Percentiles rank a stretch among this genome's conserved stretches.
phyloP scores from a whole-genome alignment of 2,329 filamentous ascomycete species.

The Scedosporium boydii region DNA sequence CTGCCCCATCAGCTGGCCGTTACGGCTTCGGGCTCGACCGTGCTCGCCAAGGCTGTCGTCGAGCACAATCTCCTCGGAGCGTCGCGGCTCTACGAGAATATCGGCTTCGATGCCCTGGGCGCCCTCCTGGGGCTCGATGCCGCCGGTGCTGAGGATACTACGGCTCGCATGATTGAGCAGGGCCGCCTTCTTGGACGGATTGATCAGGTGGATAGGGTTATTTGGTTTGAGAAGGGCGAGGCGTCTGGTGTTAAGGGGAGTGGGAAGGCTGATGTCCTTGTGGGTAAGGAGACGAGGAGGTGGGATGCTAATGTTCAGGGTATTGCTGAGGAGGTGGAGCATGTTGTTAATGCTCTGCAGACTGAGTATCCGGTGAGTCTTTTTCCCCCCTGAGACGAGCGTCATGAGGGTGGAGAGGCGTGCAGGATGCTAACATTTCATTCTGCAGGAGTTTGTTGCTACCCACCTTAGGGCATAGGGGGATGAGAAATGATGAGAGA shows the following conservation, averaged over 20 bases:
- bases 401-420: too few species aligned
- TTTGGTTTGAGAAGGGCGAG: conserved; percentile 75
- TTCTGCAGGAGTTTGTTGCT: background rate
- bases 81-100: conserved; percentile 71
- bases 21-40: conserved; percentile 84
- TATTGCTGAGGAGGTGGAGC: conserved; percentile 82
- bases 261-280: conserved; percentile 51
- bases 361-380: conserved; percentile 60
- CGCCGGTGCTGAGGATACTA: conserved; percentile 81
- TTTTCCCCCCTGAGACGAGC: conserved; percentile 8
- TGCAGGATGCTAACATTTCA: background rate
- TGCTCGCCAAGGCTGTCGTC: conserved; percentile 84
- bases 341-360: conserved; percentile 71
- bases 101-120: conserved; percentile 66
- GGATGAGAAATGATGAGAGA: too few species aligned
- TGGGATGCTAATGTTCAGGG: conserved; percentile 88
- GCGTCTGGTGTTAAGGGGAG: conserved; percentile 60
- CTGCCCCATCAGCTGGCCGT: conserved; percentile 82
- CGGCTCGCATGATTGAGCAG: conserved; percentile 92
- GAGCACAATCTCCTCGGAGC: conserved; percentile 92
- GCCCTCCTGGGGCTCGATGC: conserved; percentile 67
- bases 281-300: conserved; percentile 63
- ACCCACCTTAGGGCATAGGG: background rate
- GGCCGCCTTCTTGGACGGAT: conserved; percentile 80
- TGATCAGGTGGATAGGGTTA: conserved; percentile 82